These are phyloP conservation scores for Rhizopus sp. DNA, from an alignment of 371 early-diverging fungal genomes.

Conservation along the genomic window DNA sequence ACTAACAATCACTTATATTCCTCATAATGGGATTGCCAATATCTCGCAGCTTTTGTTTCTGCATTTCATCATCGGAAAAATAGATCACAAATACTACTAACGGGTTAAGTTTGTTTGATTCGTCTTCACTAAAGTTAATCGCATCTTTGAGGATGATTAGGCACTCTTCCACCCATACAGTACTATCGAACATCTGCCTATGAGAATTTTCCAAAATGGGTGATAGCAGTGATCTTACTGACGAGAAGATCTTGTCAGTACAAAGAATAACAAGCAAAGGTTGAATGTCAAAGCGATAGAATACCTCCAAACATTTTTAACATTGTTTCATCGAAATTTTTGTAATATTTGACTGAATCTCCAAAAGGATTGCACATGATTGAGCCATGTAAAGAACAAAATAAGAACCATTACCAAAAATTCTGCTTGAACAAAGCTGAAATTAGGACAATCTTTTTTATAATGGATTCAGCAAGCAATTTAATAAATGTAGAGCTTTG, in stretches of 20 bases:
- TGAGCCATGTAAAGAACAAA: slow-evolving; percentile 18
- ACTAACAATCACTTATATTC: slow-evolving; percentile 13
- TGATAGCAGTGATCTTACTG: slow-evolving; percentile 10
- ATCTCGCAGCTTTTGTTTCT: slow-evolving; percentile 22
- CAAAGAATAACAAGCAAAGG: slow-evolving; percentile 19
- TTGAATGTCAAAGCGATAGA: slow-evolving; percentile 6
- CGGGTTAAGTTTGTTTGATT: slow-evolving; percentile 8
- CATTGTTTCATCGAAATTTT: slow-evolving; percentile 9
- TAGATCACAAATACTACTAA: slow-evolving; percentile 11
- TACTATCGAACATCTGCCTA: slow-evolving; percentile 4
- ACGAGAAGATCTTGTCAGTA: slow-evolving; percentile 11
- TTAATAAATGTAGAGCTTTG: slow-evolving; percentile 10
- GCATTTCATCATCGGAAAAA: slow-evolving; percentile 16
- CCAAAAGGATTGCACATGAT: slow-evolving; percentile 14
- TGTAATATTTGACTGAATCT: slow-evolving; percentile 11
- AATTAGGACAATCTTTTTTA: slow-evolving; percentile 16
- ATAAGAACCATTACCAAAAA: slow-evolving; percentile 11
- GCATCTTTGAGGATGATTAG: slow-evolving; percentile 12
- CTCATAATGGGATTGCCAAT: slow-evolving; percentile 14
- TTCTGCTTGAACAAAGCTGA: slow-evolving; percentile 16
- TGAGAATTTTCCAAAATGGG: slow-evolving; percentile 8
- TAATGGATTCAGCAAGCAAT: slow-evolving; percentile 14
- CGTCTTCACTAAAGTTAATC: slow-evolving; percentile 18
- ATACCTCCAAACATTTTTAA: slow-evolving; percentile 13
- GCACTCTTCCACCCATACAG: slow-evolving; percentile 12